Conservation (phyloP, 306 rosid genomes). For the Acmispon strigosus region DNA sequence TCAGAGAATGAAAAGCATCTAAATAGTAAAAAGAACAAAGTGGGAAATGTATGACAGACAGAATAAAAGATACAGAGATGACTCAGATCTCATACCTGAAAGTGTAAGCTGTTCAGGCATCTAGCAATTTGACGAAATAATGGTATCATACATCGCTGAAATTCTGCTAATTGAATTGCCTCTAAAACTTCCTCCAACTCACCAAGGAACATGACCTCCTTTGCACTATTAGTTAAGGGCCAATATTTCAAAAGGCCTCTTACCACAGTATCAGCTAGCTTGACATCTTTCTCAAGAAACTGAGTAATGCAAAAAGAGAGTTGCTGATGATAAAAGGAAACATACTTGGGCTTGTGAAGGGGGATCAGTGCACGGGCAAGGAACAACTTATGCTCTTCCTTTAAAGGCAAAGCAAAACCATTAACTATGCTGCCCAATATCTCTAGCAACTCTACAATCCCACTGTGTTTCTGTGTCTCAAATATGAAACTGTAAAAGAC, state of each 20-base stretch:
- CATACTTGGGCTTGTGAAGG: slow-evolving; percentile 62
- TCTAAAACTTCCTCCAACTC: slow-evolving; percentile 63
- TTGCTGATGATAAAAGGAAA: slow-evolving; percentile 52
- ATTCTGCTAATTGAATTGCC: slow-evolving; percentile 51
- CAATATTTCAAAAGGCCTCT: slow-evolving; percentile 58
- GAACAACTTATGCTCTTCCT: slow-evolving; percentile 69
- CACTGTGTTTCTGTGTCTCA: slow-evolving; percentile 59
- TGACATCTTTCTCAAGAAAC: slow-evolving; percentile 62
- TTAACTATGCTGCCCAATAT: slow-evolving; percentile 58
- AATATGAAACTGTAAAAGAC: slow-evolving; percentile 56
- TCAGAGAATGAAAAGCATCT: not conserved
- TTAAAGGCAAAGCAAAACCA: slow-evolving; percentile 64
- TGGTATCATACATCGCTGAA: slow-evolving; percentile 57
- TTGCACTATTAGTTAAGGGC: slow-evolving; percentile 54
- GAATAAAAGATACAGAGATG: not conserved
- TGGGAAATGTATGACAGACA: not conserved
- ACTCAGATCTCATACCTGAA: slow-evolving; percentile 63
- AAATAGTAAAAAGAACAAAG: not conserved
- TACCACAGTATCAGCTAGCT: slow-evolving; percentile 56
- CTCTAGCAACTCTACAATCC: slow-evolving; percentile 58
- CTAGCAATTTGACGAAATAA: slow-evolving; percentile 46
- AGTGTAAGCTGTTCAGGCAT: slow-evolving; percentile 59
- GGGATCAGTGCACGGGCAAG: slow-evolving; percentile 56
- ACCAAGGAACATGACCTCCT: slow-evolving; percentile 64
- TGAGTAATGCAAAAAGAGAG: slow-evolving; percentile 57